Evolutionary conservation across 164 flowering plant genomes (phyloP).

Genomic region (Aristolochia californica): DNA sequence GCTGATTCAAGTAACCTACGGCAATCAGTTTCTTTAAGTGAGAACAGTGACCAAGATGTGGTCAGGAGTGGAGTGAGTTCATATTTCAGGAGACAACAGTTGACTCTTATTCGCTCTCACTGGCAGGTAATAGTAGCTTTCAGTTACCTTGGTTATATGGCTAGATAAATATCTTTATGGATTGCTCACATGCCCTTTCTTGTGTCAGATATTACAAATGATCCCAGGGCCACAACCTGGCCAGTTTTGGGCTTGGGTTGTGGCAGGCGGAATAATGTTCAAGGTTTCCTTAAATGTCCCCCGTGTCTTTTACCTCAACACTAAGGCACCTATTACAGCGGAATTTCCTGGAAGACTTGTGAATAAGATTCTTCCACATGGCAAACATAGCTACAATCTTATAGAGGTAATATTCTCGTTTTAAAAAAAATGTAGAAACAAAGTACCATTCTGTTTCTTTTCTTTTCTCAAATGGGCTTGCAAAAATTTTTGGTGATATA

Average conservation of each 20-base stretch:
- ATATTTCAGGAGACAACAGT: slow-evolving; percentile 64
- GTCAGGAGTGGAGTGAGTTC: slow-evolving; percentile 57
- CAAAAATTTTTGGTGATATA: background rate
- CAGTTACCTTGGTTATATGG: background rate
- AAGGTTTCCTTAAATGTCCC: slow-evolving; percentile 74
- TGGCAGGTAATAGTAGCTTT: slow-evolving; percentile 68
- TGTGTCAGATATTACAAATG: slow-evolving; percentile 74
- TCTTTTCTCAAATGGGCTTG: slow-evolving; percentile 1
- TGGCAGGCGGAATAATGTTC: slow-evolving; percentile 78
- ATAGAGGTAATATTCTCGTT: slow-evolving; percentile 55
- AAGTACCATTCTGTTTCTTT: background rate
- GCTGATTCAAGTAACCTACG: slow-evolving; percentile 22
- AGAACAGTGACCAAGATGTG: slow-evolving; percentile 24
- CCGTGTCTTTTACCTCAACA: slow-evolving; percentile 84
- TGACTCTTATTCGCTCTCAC: slow-evolving; percentile 43
- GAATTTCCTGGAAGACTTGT: slow-evolving; percentile 88
- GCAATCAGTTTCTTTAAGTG: slow-evolving; percentile 20
- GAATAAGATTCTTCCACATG: slow-evolving; percentile 86
- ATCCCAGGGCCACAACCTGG: slow-evolving; percentile 57
- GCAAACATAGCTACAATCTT: slow-evolving; percentile 54
- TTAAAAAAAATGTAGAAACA: background rate
- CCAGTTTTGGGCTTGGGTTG: slow-evolving; percentile 81
- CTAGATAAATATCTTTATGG: slow-evolving; percentile 7
- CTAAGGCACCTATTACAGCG: slow-evolving; percentile 75
- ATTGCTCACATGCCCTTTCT: slow-evolving; percentile 2